Conservation (phyloP, 257 asterid species). For the Capsicum chinense region DNA sequence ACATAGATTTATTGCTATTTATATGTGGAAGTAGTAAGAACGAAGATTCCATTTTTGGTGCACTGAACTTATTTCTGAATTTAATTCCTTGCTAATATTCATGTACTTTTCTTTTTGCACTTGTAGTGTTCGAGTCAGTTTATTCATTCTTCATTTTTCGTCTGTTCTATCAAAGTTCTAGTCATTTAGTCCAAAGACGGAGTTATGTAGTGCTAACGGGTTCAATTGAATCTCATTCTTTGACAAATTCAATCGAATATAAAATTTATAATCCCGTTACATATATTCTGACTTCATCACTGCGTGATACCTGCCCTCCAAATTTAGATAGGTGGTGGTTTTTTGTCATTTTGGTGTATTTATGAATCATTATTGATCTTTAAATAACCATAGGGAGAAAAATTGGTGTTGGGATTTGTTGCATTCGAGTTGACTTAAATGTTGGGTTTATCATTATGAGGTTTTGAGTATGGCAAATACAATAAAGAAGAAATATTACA, state of each 20-base stretch:
- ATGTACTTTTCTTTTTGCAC: too few relatives aligned
- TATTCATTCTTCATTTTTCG: background rate
- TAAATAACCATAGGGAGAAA: background rate
- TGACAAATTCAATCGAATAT: too few relatives aligned
- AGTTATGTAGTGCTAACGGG: background rate
- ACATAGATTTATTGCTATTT: background rate
- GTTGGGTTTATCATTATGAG: background rate
- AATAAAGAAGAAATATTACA: background rate
- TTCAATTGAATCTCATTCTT: too few relatives aligned
- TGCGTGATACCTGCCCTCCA: background rate
- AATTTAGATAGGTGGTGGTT: background rate
- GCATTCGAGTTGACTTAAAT: background rate
- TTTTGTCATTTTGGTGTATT: background rate
- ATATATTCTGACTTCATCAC: background rate
- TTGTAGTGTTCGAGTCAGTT: background rate
- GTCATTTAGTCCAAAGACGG: background rate
- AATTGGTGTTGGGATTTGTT: background rate
- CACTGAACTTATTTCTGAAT: background rate
- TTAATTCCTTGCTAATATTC: background rate
- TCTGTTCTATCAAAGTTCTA: background rate
- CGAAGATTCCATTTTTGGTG: conserved; percentile 6
- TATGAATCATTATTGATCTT: conserved; percentile 3
- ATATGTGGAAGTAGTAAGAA: background rate
- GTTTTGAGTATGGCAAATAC: background rate
- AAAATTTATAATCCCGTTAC: background rate